Base-by-base conservation (phyloP, 768 basidiomycete species). In the Tylopilus subfusipes region DNA sequence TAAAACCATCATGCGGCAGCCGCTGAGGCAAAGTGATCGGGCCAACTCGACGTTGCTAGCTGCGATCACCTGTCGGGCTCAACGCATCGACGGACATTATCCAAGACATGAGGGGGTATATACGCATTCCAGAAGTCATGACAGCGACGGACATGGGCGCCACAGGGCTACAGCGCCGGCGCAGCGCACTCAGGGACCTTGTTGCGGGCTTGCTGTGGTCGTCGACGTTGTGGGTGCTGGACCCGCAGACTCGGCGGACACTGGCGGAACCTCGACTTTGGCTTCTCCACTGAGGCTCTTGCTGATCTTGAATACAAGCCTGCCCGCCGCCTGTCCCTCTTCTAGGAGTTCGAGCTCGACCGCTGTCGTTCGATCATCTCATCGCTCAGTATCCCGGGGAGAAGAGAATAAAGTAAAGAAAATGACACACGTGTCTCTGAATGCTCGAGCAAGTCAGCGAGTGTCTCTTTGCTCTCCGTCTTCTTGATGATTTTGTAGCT, bases 401-500 rank as follows among this genome's bases (percentile, higher is more conserved):
- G n/a, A 38, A 19, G 5, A 47, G n/a, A n/a, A n/a, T n/a, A 8
- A 29, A 5, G n/a, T 1, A 7, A 46, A n/a, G 29, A 5, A 44
- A 36, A 19, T 33, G 21, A 60, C 68, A n/a, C 16, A 72, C 68
- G 65, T 27, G 64, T 56, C 33, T 64, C 70, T 1, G 60, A 47
- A 24, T 72, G 68, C 25, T 70, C 70, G 21, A 70, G 68, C 12
- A 69, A 48, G 48, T 69, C 68, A 2, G 63, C 68, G 2, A 69
- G 52, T 30, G 64, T 70, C 54, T 70, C 68, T 42, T 63, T 72
- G 39, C 60, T 72, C 54, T 69, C 68, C 30, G 68, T 69, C 57
- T 66, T 72, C 54, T 69, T 69, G 54, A 69, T 68, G 56, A 70
- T 8, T 33, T 72, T 69, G 59, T 68, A 69, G 47, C 42, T 70